phyloP scores from a whole-genome alignment of 2,329 filamentous ascomycete genomes.

The Nemania sp. region DNA sequence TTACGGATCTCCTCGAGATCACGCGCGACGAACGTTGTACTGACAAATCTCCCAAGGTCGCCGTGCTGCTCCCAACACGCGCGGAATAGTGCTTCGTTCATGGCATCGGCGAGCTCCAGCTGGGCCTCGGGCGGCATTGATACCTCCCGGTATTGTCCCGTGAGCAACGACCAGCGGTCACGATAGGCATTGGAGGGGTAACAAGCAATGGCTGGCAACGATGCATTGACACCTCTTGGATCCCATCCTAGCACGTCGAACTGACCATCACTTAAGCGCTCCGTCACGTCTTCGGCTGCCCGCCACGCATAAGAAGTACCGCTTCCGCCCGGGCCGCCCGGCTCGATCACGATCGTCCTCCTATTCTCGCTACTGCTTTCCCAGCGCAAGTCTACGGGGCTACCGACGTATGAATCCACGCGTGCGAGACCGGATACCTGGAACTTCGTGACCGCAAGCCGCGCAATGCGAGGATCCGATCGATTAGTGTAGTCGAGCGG shows the following conservation, averaged over 20 bases:
- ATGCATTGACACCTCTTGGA: constrained; percentile 56
- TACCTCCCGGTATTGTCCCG: constrained; percentile 46
- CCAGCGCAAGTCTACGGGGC: constrained; percentile 14
- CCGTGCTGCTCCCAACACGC: constrained; percentile 50
- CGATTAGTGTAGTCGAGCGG: constrained; percentile 25
- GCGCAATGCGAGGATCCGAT: constrained; percentile 40
- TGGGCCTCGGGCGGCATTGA: constrained; percentile 43
- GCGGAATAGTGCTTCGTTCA: constrained; percentile 50
- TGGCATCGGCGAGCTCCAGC: constrained; percentile 50
- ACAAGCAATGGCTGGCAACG: constrained; percentile 51
- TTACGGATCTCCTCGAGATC: constrained; percentile 55
- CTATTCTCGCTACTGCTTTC: constrained; percentile 49
- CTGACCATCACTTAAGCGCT: constrained; percentile 48
- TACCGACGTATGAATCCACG: constrained; percentile 14
- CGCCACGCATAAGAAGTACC: constrained; percentile 50
- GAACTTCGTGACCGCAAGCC: constrained; percentile 55
- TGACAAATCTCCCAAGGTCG: constrained; percentile 52
- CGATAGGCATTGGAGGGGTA: constrained; percentile 52
- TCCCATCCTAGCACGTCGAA: constrained; percentile 59
- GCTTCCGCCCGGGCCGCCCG: constrained; percentile 56
- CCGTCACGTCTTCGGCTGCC: constrained; percentile 43
- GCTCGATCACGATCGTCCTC: constrained; percentile 55
- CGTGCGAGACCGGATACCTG: constrained; percentile 52
- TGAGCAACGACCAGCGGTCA: constrained; percentile 51
- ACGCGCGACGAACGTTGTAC: constrained; percentile 52